phyloP scores from a whole-genome alignment of 805 yeast species.

The Candida vaughaniae region DNA sequence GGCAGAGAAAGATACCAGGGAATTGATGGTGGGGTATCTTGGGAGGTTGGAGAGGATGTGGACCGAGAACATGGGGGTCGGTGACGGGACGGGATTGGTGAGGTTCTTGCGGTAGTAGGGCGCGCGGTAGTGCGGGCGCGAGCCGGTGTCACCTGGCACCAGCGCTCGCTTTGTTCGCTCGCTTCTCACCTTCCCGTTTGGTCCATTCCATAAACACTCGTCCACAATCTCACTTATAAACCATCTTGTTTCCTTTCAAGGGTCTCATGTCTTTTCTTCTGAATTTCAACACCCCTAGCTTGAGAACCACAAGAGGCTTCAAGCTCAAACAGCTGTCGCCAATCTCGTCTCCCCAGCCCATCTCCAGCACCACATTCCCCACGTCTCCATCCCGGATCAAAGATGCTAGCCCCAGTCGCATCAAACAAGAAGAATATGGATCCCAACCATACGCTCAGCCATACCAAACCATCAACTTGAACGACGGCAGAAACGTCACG shows the following conservation, averaged over 20 bases:
- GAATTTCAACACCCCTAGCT: slow-evolving; percentile 44
- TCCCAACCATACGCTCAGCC: slow-evolving; percentile 13
- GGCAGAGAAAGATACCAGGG: background rate
- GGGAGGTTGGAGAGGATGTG: too few relatives aligned
- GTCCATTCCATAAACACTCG: background rate
- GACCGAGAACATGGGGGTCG: too few relatives aligned
- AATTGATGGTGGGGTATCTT: too few relatives aligned
- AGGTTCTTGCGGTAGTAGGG: too few relatives aligned
- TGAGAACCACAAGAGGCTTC: slow-evolving; percentile 43
- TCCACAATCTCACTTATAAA: slow-evolving; percentile 1
- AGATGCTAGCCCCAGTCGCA: slow-evolving; percentile 3
- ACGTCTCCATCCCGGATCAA: slow-evolving; percentile 11
- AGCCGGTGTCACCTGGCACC: too few relatives aligned
- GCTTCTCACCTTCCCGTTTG: too few relatives aligned
- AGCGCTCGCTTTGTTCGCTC: too few relatives aligned
- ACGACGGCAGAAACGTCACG: slow-evolving; percentile 26
- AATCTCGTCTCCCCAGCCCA: slow-evolving; percentile 39
- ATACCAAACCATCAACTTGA: slow-evolving; percentile 31
- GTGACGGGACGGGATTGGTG: too few relatives aligned
- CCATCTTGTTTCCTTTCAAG: slow-evolving; percentile 8
- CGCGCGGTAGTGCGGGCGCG: too few relatives aligned
- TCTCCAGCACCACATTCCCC: slow-evolving; percentile 35
- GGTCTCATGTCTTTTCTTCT: slow-evolving; percentile 38
- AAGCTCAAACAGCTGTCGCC: slow-evolving; percentile 41
- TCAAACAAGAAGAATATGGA: background rate